These are phyloP conservation scores for Saccharomycopsis synnaedendra DNA, from an alignment of 805 yeast genomes.

Conservation along the genomic window DNA sequence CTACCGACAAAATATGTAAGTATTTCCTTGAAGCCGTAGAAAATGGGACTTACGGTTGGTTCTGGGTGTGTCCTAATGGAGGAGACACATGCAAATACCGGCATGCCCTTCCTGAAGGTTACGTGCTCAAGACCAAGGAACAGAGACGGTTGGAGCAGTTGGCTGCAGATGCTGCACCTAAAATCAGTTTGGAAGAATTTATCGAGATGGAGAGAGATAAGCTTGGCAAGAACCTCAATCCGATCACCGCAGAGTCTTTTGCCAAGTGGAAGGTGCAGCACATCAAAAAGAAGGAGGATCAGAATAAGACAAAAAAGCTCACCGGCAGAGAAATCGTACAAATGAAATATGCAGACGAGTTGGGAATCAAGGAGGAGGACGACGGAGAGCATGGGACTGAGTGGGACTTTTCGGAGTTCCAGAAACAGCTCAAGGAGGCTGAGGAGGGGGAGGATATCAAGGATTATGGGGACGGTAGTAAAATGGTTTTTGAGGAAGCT, in stretches of 20 bases:
- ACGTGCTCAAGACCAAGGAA: constrained; percentile 92
- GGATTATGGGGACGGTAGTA: constrained; percentile 63
- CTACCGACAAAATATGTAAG: constrained; percentile 93
- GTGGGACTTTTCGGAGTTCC: constrained; percentile 33
- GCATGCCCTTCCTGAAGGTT: constrained; percentile 95
- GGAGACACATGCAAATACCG: constrained; percentile 88
- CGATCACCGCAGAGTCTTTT: constrained; percentile 76
- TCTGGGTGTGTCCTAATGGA: constrained; percentile 95
- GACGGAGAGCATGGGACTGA: constrained; percentile 24
- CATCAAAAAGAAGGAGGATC: constrained; percentile 40
- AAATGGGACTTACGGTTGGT: constrained; percentile 97
- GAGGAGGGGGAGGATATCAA: constrained; percentile 34
- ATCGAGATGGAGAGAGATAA: constrained; percentile 86
- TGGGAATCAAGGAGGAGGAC: constrained; percentile 17
- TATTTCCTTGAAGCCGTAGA: constrained; percentile 94
- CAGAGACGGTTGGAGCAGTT: constrained; percentile 81
- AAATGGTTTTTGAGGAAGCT: neutral
- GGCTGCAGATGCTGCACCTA: constrained; percentile 76
- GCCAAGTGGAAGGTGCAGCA: constrained; percentile 74
- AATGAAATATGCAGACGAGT: constrained; percentile 44
- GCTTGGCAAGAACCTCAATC: constrained; percentile 72
- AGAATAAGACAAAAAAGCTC: constrained; percentile 33
- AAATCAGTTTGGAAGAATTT: constrained; percentile 91
- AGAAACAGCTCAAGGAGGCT: constrained; percentile 25
- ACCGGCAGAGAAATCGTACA: constrained; percentile 63